Base-by-base conservation (phyloP, 495 filamentous ascomycete species). In the Chaetomium fimeti region DNA sequence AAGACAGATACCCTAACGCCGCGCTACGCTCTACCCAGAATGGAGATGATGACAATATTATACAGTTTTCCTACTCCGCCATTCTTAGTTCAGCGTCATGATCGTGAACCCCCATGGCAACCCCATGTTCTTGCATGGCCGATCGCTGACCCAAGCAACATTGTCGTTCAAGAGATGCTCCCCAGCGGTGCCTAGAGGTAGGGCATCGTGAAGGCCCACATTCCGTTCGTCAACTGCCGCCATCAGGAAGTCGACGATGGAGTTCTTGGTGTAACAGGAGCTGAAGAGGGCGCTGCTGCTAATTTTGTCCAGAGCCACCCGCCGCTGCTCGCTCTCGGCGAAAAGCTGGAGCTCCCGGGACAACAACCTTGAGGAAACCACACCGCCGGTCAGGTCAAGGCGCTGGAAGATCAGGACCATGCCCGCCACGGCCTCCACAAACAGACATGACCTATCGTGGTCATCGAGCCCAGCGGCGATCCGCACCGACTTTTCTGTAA, bases 31-130 rank as follows among this genome's bases (percentile, higher is more conserved):
- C 45, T 58, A 63, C 20, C 61, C 40, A 69, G 61, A 70, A 60
- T 57, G 57, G 57, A 60, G 60, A 67, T 67, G 54, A 36, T 66
- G 58, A 49, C 38, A 29, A 32, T 67, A 61, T 32, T 57, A 16
- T 66, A 67, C 63, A 62, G 42, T 11, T n/a, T 29, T n/a, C 40
- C 40, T 15, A 16, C 42, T 25, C 27, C 16, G 18, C 2, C n/a
- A 20, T 25, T 4, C 45, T 62, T 62, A 76, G 64, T 75, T 75
- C 36, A 77, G 13, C 0, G 73, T 63, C 72, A 77, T 72, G 53
- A 77, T 74, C 11, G 73, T 75, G 48, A 77, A 77, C 9, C 74
- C 74, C 70, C 74, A 73, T 12, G 73, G 74, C 27, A 74, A 25
- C 15, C 74, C 74, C 59, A 73, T 75, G 43, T 72, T 73, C 60